Evolutionary conservation across 2,329 filamentous ascomycete genomes (phyloP).

Genomic region (Hypoxylon sp.): DNA sequence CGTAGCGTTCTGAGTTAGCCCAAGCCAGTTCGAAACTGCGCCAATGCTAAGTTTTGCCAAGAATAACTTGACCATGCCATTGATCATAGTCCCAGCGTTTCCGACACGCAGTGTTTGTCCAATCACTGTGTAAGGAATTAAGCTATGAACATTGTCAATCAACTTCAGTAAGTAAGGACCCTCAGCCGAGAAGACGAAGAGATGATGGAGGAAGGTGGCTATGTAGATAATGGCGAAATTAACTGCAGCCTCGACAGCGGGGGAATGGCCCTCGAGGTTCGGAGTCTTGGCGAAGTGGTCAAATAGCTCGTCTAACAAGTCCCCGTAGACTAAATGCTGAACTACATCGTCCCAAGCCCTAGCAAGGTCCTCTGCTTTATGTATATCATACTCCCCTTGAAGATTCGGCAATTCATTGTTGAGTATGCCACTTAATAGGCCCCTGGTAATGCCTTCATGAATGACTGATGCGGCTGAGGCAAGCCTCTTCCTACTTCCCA

Average conservation of each 20-base stretch:
- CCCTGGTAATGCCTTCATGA: slow-evolving; percentile 78
- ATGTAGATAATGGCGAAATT: slow-evolving; percentile 72
- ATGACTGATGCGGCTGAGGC: slow-evolving; percentile 79
- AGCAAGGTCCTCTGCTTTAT: slow-evolving; percentile 71
- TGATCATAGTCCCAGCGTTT: slow-evolving; percentile 87
- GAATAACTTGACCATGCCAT: slow-evolving; percentile 78
- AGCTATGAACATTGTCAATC: slow-evolving; percentile 76
- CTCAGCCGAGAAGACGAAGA: slow-evolving; percentile 80
- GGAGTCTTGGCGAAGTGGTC: slow-evolving; percentile 71
- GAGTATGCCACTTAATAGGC: slow-evolving; percentile 73
- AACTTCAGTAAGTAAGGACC: slow-evolving; percentile 81
- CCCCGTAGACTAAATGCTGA: slow-evolving; percentile 76
- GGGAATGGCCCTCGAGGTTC: slow-evolving; percentile 74
- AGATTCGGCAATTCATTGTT: slow-evolving; percentile 48
- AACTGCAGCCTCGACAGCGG: slow-evolving; percentile 73
- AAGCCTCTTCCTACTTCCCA: slow-evolving; percentile 82
- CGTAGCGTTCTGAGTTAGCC: slow-evolving; percentile 77
- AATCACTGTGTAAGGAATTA: slow-evolving; percentile 80
- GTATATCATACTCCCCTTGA: slow-evolving; percentile 67
- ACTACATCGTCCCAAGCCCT: slow-evolving; percentile 77
- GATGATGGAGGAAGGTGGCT: slow-evolving; percentile 80
- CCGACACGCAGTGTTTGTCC: slow-evolving; percentile 81
- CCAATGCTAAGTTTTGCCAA: slow-evolving; percentile 84
- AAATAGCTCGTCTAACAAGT: slow-evolving; percentile 76
- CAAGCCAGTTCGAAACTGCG: slow-evolving; percentile 84